These are phyloP conservation scores for Croton laevigatus DNA, from an alignment of 441 rosid genomes.

Conservation along the genomic window DNA sequence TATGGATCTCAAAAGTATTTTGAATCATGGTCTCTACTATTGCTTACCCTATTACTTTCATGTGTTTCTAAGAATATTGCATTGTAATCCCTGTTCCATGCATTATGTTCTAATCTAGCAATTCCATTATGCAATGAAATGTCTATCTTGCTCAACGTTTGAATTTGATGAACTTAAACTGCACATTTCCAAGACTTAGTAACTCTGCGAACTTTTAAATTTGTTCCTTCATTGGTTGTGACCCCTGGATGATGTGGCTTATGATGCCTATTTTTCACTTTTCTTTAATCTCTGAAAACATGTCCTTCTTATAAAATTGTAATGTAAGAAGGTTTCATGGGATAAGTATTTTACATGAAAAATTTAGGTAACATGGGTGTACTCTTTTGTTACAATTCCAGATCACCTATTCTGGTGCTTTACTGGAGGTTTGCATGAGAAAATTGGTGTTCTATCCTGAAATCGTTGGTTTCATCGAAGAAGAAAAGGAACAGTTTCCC, in stretches of 20 bases:
- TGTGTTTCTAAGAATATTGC: not conserved
- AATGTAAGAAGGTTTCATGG: not conserved
- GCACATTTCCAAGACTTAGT: not conserved
- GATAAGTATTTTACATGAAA: not conserved
- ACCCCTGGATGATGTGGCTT: not conserved
- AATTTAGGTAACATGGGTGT: not conserved
- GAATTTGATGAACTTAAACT: not conserved
- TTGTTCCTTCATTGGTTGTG: not conserved
- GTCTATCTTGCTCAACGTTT: not conserved
- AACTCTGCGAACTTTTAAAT: not conserved
- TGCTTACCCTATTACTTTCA: not conserved
- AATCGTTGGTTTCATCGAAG: constrained; percentile 84
- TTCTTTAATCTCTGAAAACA: not conserved
- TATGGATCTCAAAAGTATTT: not conserved
- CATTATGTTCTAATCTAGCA: not conserved
- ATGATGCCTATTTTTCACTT: not conserved
- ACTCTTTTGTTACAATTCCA: constrained; percentile 20
- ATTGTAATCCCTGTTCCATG: not conserved
- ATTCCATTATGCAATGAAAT: not conserved
- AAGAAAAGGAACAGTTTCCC: constrained; percentile 77
- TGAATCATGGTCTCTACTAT: not conserved
- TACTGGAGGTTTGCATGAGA: constrained; percentile 88
- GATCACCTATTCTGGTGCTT: constrained; percentile 77
- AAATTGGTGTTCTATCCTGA: constrained; percentile 90
- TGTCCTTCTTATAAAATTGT: not conserved